Base-by-base conservation (phyloP, 2,329 filamentous ascomycete species). In the Aspergillus jensenii region DNA sequence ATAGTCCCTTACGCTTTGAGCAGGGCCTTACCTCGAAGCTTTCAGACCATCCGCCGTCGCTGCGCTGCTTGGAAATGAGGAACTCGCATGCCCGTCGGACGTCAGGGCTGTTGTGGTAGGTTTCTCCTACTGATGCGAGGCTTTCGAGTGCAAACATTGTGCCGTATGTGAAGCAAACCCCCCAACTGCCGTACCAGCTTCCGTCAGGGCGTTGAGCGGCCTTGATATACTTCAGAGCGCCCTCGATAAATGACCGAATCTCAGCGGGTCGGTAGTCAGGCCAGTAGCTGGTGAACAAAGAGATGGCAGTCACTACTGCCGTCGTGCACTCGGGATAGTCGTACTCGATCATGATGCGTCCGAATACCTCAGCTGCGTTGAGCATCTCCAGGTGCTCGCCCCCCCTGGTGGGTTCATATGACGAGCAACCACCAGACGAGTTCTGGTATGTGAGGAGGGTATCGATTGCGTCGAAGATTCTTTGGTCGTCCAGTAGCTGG, bases 311-410 rank as follows among this genome's bases (percentile, higher is more conserved):
- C 3, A 99, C 89, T 31, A 92, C 91, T 0, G 95, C 93, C 2
- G 95, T 98, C 0, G 95, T 98, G 79, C 95, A 99, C 75, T 99
- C 95, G 0, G 93, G 92, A 69, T 99, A 98, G 73, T 96, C 91
- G 73, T 99, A 98, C 71, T 97, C 93, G 54, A 99, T 89, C 95
- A 99, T 99, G 77, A 99, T 99, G 19, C 88, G 84, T 12, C 91
- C 93, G 74, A 99, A 99, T 0, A 99, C 93, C 73, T 99, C 95
- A 1, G 95, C 95, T 0, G 93, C 93, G 69, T 99, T 99, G 45
- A 99, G 84, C 72, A 87, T 82, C 74, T 99, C 95, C 64, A 98
- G 74, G 63, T 84, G 84, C 64, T 90, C 82, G 9, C 90, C 88
- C 2, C 89, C 93, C 21, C 95, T 86, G 2, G 88, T 89, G 1